Conservation (phyloP, 2,329 filamentous ascomycete genomes). For the Fusarium sp. region DNA sequence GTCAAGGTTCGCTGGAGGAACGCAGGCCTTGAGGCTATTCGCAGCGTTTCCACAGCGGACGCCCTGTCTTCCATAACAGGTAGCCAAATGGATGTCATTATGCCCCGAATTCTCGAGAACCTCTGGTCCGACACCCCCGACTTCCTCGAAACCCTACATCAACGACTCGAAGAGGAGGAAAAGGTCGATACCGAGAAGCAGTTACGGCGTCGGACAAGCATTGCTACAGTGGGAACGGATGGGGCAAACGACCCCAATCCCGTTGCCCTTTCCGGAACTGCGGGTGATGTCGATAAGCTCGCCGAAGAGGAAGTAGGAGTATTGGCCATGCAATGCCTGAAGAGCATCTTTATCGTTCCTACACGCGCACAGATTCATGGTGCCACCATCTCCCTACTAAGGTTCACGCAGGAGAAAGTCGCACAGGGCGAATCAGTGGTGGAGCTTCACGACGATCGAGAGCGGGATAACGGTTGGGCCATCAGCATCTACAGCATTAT, state of each 20-base stretch:
- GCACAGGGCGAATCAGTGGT: conserved; percentile 65
- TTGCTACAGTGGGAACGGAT: conserved; percentile 76
- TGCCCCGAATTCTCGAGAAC: conserved; percentile 89
- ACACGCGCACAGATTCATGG: conserved; percentile 84
- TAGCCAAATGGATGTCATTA: conserved; percentile 79
- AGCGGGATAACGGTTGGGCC: conserved; percentile 75
- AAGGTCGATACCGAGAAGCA: conserved; percentile 73
- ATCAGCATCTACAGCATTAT: conserved; percentile 83
- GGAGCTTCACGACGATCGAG: conserved; percentile 55
- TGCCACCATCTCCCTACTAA: conserved; percentile 78
- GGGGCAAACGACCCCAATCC: conserved; percentile 71
- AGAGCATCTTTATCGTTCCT: conserved; percentile 84
- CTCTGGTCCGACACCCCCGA: conserved; percentile 80
- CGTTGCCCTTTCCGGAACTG: conserved; percentile 80
- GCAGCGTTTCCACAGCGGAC: conserved; percentile 82
- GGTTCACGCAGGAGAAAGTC: conserved; percentile 75
- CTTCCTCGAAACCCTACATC: conserved; percentile 74
- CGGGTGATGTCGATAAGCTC: conserved; percentile 86
- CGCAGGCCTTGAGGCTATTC: conserved; percentile 80
- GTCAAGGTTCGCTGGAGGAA: conserved; percentile 82
- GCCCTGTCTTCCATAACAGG: conserved; percentile 79
- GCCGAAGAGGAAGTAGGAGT: conserved; percentile 90
- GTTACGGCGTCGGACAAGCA: conserved; percentile 77
- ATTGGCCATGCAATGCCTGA: conserved; percentile 85
- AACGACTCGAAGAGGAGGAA: conserved; percentile 75